These are phyloP conservation scores for Xylaria digitata DNA, from an alignment of 2,329 filamentous ascomycete species.

Conservation along the genomic window DNA sequence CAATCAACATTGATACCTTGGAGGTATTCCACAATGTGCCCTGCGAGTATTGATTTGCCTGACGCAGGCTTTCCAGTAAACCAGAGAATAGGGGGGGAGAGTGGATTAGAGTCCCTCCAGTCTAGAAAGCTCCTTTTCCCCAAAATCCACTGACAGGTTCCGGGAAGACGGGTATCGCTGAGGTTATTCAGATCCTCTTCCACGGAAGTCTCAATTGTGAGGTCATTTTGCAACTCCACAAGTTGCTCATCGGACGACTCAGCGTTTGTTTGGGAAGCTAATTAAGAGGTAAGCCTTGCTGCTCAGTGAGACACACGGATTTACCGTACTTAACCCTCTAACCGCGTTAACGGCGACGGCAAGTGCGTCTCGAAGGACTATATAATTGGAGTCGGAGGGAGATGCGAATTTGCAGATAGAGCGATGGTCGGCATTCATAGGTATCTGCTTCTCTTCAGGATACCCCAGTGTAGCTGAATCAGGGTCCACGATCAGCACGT, in stretches of 20 bases:
- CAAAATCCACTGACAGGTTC: conserved; percentile 12
- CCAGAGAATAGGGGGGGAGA: conserved; percentile 16
- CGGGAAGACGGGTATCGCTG: conserved; percentile 6
- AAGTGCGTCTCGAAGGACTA: conserved; percentile 25
- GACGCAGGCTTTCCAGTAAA: conserved; percentile 8
- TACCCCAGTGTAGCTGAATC: conserved; percentile 27
- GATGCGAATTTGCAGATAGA: conserved; percentile 32
- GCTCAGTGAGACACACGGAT: background rate
- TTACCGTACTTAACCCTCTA: conserved; percentile 5
- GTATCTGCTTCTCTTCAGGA: conserved; percentile 25
- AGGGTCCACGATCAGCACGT: conserved; percentile 19
- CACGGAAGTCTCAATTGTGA: background rate
- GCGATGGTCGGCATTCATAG: conserved; percentile 30
- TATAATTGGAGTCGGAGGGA: conserved; percentile 23
- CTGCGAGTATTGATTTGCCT: conserved; percentile 17
- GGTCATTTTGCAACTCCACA: background rate
- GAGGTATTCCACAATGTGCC: conserved; percentile 14
- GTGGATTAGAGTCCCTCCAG: conserved; percentile 1
- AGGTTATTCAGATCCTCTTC: conserved; percentile 7
- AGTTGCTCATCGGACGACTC: background rate
- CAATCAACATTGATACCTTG: background rate
- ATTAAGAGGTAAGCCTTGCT: background rate
- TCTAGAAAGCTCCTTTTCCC: conserved; percentile 7
- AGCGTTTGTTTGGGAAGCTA: background rate
- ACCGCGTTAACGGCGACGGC: conserved; percentile 10